These are phyloP conservation scores for Apocynum venetum DNA, from an alignment of 257 asterid genomes.

Conservation along the genomic window DNA sequence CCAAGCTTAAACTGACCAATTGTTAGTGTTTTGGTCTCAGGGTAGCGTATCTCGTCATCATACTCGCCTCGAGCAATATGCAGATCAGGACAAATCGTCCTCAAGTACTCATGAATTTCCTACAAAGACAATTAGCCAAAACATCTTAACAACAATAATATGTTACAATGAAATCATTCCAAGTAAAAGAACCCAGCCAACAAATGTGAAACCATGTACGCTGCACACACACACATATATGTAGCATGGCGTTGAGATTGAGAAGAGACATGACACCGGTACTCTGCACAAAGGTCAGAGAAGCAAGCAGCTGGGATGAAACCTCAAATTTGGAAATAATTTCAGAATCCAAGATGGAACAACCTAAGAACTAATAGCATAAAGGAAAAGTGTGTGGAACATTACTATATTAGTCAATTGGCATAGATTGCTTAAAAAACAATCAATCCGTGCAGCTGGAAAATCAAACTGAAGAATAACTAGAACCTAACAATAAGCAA, in stretches of 20 bases:
- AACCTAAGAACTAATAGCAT: not conserved
- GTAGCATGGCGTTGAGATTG: not conserved
- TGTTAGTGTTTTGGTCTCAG: slow-evolving; percentile 81
- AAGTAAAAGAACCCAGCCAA: not conserved
- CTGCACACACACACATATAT: no score
- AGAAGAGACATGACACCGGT: not conserved
- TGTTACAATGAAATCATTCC: not conserved
- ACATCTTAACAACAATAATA: not conserved
- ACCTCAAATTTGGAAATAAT: not conserved
- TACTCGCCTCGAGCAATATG: slow-evolving; percentile 91
- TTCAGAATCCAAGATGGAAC: not conserved
- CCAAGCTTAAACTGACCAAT: slow-evolving; percentile 97
- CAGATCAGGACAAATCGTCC: slow-evolving; percentile 79
- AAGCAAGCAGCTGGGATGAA: not conserved
- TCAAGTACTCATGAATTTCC: slow-evolving; percentile 96
- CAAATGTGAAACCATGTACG: not conserved
- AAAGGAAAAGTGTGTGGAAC: not conserved
- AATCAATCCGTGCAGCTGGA: not conserved
- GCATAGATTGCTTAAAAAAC: not conserved
- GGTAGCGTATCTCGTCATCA: slow-evolving; percentile 86
- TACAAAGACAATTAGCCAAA: slow-evolving; percentile 24
- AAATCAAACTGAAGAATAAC: not conserved
- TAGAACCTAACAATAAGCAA: not conserved
- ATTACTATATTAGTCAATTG: not conserved
- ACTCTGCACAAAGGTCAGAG: not conserved